Conservation (phyloP, 2,329 filamentous ascomycete species). For the Beauveria varroae region DNA sequence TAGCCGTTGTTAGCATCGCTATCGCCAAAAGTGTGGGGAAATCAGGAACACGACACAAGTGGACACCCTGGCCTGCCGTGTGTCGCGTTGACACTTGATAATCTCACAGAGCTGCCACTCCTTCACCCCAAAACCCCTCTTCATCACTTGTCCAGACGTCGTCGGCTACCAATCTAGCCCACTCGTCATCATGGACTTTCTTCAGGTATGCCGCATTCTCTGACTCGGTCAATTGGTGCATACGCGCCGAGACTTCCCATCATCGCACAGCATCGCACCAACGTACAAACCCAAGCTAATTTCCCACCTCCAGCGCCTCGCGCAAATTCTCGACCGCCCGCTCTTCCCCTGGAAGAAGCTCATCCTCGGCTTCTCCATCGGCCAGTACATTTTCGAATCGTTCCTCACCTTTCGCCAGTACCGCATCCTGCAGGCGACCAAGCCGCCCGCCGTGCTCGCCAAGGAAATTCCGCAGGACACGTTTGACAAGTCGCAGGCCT, state of each 20-base stretch:
- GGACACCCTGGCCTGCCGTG: slow-evolving; percentile 9
- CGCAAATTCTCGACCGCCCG: slow-evolving; percentile 80
- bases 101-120: not conserved
- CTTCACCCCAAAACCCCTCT: not conserved
- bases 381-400: slow-evolving; percentile 83
- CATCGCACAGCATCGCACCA: not conserved
- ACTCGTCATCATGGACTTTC: slow-evolving; percentile 33
- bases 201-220: slow-evolving; percentile 28
- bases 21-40: not conserved
- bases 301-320: slow-evolving; percentile 54
- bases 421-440: slow-evolving; percentile 69
- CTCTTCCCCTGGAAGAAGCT: slow-evolving; percentile 96
- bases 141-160: slow-evolving; percentile 1
- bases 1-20: not conserved
- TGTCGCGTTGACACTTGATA: not conserved
- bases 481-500: slow-evolving; percentile 92
- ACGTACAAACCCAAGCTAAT: not conserved
- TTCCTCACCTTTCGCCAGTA: slow-evolving; percentile 89
- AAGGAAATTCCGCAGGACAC: slow-evolving; percentile 84
- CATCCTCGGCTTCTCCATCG: slow-evolving; percentile 88
- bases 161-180: slow-evolving; percentile 1
- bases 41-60: not conserved
- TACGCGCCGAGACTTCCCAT: not conserved
- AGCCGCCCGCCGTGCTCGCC: slow-evolving; percentile 77
- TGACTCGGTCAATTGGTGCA: not conserved